Conservation (phyloP, 441 rosid genomes). For the Erodium texanum region DNA sequence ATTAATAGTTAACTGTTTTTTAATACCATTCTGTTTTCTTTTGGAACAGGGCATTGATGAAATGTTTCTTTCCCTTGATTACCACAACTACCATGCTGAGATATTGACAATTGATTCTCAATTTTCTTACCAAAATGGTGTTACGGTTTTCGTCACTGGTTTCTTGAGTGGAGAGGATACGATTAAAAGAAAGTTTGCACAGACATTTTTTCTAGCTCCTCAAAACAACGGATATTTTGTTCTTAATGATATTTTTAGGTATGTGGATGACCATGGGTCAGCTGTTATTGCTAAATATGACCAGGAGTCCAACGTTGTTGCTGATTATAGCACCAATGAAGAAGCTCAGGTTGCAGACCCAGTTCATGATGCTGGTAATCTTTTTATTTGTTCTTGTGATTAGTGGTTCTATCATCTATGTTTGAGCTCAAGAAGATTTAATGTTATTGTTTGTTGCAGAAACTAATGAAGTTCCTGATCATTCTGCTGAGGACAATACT, state of each 20-base stretch:
- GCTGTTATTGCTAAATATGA: neutral
- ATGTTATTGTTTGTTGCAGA: conserved; percentile 13
- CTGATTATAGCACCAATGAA: conserved; percentile 14
- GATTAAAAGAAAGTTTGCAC: conserved; percentile 36
- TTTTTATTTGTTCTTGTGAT: neutral
- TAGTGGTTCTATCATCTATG: neutral
- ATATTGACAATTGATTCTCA: conserved; percentile 49
- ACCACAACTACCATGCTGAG: conserved; percentile 33
- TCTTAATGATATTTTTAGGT: conserved; percentile 45
- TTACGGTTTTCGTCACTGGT: conserved; percentile 47
- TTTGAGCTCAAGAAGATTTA: neutral
- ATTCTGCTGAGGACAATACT: conserved; percentile 17
- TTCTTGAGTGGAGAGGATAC: conserved; percentile 29
- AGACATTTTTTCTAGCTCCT: conserved; percentile 52
- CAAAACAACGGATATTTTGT: conserved; percentile 45
- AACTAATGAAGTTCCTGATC: conserved; percentile 17
- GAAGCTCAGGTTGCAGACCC: conserved; percentile 8
- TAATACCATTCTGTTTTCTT: too few relatives aligned
- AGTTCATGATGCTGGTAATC: neutral
- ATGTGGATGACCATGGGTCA: conserved; percentile 9
- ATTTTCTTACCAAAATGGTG: conserved; percentile 32
- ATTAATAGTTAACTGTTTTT: neutral
- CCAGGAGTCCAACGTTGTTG: neutral
- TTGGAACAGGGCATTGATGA: conserved; percentile 52
- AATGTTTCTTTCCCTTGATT: conserved; percentile 37